phyloP scores from a whole-genome alignment of 2,329 filamentous ascomycete genomes.

The Hortaea werneckii region DNA sequence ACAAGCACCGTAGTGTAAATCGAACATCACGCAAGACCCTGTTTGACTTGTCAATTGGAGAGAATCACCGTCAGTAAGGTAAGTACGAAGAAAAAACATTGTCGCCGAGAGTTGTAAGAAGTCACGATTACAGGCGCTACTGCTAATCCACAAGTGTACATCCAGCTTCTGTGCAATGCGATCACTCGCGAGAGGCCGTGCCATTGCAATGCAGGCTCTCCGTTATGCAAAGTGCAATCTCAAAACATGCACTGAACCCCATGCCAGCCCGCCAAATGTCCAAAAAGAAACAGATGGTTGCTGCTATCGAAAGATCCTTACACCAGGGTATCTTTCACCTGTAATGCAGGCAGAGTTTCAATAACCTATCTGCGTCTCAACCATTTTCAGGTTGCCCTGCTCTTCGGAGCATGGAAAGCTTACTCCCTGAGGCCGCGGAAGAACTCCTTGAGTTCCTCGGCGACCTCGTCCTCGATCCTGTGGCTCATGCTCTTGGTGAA shows the following conservation, averaged over 20 bases:
- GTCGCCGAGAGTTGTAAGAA: neutral
- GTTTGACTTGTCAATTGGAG: too few species aligned
- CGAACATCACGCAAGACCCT: too few species aligned
- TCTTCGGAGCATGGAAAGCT: neutral
- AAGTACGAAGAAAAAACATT: too few species aligned
- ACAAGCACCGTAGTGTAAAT: too few species aligned
- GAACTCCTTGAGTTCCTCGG: slow-evolving; percentile 9
- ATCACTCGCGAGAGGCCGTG: neutral
- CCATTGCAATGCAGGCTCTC: neutral
- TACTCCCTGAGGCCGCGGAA: slow-evolving; percentile 4
- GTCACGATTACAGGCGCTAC: neutral
- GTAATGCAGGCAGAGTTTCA: too few species aligned
- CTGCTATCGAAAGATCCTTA: neutral
- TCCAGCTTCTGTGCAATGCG: neutral
- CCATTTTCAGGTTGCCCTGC: neutral
- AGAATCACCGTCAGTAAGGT: too few species aligned
- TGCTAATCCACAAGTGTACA: neutral
- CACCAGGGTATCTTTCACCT: too few species aligned
- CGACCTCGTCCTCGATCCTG: slow-evolving; percentile 32
- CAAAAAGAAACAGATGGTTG: neutral
- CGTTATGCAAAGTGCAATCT: neutral
- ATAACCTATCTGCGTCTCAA: neutral
- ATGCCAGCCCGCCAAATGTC: neutral
- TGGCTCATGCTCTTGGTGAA: slow-evolving; percentile 35
- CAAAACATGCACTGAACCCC: neutral